phyloP scores from a whole-genome alignment of 495 filamentous ascomycete species.

The Penicillium manginii region DNA sequence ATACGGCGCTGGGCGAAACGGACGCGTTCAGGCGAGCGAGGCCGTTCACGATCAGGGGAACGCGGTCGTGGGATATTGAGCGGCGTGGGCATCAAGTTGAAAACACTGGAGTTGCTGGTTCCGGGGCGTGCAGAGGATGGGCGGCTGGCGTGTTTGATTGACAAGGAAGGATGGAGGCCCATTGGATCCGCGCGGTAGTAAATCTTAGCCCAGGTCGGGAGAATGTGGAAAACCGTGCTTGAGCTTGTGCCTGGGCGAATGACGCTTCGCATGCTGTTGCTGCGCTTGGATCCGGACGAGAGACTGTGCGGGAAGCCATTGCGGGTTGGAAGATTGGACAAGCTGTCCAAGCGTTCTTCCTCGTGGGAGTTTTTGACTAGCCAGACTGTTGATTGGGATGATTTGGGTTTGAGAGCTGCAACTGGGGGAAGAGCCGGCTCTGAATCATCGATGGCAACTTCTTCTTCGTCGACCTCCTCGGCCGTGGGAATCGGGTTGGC shows the following conservation, averaged over 20 bases:
- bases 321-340: conserved; percentile 47
- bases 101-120: conserved; percentile 37
- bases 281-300: conserved; percentile 42
- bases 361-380: conserved; percentile 47
- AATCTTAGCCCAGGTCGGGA: conserved; percentile 50
- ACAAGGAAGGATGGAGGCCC: conserved; percentile 34
- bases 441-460: background rate
- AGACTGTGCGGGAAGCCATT: conserved; percentile 37
- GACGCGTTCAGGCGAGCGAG: conserved; percentile 17
- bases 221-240: conserved; percentile 58
- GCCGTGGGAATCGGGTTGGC: conserved; percentile 1
- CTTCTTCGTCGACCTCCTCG: background rate
- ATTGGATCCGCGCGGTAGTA: conserved; percentile 51
- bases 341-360: conserved; percentile 43
- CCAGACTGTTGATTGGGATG: conserved; percentile 45
- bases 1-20: conserved; percentile 24
- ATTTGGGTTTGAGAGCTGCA: conserved; percentile 32
- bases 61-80: conserved; percentile 29
- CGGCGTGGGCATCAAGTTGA: conserved; percentile 36
- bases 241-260: conserved; percentile 46
- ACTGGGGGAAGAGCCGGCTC: conserved; percentile 8
- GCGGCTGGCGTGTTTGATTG: conserved; percentile 38
- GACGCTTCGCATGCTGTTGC: conserved; percentile 42
- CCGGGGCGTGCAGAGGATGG: conserved; percentile 35
- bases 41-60: conserved; percentile 25